phyloP scores from a whole-genome alignment of 2,329 filamentous ascomycete genomes.

The Karstenula rhodostoma region DNA sequence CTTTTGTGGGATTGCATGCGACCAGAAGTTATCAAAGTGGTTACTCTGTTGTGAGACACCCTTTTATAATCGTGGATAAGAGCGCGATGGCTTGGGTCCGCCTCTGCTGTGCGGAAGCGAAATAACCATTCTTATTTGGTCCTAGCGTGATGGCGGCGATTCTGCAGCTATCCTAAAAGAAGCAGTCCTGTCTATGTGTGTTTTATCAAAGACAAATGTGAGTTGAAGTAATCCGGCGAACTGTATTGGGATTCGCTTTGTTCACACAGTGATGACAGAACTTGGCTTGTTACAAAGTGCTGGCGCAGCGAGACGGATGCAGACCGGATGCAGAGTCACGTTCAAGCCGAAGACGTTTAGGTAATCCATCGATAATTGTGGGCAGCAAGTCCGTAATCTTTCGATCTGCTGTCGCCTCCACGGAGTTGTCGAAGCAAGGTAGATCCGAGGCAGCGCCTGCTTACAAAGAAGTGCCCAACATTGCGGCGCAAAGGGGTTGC shows the following conservation, averaged over 20 bases:
- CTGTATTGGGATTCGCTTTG: background rate
- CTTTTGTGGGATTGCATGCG: background rate
- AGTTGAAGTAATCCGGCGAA: background rate
- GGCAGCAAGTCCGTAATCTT: conserved; percentile 3
- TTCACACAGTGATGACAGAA: background rate
- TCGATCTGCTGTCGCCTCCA: background rate
- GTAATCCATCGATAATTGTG: background rate
- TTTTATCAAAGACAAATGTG: background rate
- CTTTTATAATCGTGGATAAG: background rate
- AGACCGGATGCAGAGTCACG: conserved; percentile 6
- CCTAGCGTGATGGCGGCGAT: background rate
- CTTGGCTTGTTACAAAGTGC: background rate
- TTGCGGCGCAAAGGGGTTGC: background rate
- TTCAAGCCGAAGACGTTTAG: background rate
- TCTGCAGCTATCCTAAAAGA: background rate
- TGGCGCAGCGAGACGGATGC: background rate
- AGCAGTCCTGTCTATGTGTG: background rate
- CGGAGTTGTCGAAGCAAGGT: background rate
- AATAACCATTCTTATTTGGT: background rate
- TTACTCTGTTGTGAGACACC: background rate
- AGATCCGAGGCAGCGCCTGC: background rate
- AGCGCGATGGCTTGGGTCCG: background rate
- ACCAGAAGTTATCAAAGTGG: background rate
- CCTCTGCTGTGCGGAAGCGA: background rate
- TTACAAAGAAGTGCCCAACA: background rate